Evolutionary conservation across 495 filamentous ascomycete genomes (phyloP), one percentile per base, ranked within the genome.

Genomic region (Hypoxylon trugodes): DNA sequence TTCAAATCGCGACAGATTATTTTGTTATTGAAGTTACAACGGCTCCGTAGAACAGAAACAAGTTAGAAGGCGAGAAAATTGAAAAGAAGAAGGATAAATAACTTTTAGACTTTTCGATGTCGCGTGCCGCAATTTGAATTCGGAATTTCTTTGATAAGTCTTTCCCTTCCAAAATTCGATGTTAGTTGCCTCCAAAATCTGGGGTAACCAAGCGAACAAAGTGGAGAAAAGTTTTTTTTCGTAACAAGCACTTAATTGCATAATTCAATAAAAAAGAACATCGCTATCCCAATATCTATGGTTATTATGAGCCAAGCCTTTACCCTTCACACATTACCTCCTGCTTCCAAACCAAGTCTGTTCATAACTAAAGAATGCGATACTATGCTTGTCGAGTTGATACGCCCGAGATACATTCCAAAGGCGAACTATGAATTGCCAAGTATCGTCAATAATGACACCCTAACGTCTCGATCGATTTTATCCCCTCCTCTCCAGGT

Each of bases 161-260:
- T 52, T 48, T 33, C 45, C 16, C 9, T 16, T 15, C 16, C n/a
- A 41, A 9, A n/a, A 45, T 24, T 24, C n/a, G n/a, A n/a, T n/a
- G n/a, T 26, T 4, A 50, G 13, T 46, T 65, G n/a, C 33, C 37
- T 18, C 56, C 42, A 35, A 50, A 61, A 61, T 66, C 62, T 28
- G 62, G 62, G 62, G 62, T 66, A 66, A 56, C 4, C 35, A 24
- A 8, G 24, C 41, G 54, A 41, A 22, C n/a, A n/a, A n/a, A n/a
- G n/a, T n/a, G n/a, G n/a, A n/a, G n/a, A n/a, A n/a, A n/a, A n/a
- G n/a, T n/a, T n/a, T n/a, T 50, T 2, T 3, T 4, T 6, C 32
- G 42, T 13, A 47, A 57, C 2, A 4, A 22, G 33, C 15, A 40
- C 32, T 38, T 54, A 61, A 33, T 30, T 8, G 10, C 19, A 37